Evolutionary conservation across 345 rosid genomes (phyloP), one percentile per base, ranked within the genome.

Genomic region (Lepidium africanum): DNA sequence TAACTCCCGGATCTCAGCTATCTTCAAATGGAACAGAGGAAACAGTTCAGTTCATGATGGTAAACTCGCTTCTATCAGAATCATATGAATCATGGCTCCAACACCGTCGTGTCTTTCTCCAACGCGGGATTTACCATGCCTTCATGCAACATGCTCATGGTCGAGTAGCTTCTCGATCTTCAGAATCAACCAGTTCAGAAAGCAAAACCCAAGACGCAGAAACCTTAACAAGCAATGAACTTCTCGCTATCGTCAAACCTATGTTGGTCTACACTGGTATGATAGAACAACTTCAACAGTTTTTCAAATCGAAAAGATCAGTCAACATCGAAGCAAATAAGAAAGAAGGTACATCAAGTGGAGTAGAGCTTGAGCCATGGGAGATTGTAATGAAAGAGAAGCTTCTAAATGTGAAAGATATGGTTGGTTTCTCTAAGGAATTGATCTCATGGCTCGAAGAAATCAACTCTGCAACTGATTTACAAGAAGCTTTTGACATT

Each of bases 31-130:
- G 95, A 74, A 85, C 87, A 0, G 91, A 94, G 64, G 96, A 87
- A 78, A 91, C 96, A 0, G 93, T 89, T 50, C 97, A 94, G 72
- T 89, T 91, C 74, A 94, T 89, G 97, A 94, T 94, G 99, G 97
- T 94, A 41, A 86, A 89, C 76, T 94, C 97, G 10, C 90, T 94
- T 52, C 89, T 94, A 1, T 86, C 96, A 0, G 96, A 91, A 69
- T 84, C 99, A 12, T 89, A 91, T n/a, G 91, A 91, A 52, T 85
- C 96, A 13, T 94, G 97, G 99, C 71, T 86, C 69, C 91, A 89
- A 37, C 96, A 94, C 67, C 91, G 97, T 21, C 82, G 85, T 13
- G 78, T 87, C 72, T 94, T 94, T 72, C 66, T 94, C 77, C 96
- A 85, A 41, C 85, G 97, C 10, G 99, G 96, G 42, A 89, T 94